Percentiles rank a stretch among this genome's conserved stretches.
phyloP scores from a whole-genome alignment of 768 basidiomycete species.

The Mycena albidolilacea region DNA sequence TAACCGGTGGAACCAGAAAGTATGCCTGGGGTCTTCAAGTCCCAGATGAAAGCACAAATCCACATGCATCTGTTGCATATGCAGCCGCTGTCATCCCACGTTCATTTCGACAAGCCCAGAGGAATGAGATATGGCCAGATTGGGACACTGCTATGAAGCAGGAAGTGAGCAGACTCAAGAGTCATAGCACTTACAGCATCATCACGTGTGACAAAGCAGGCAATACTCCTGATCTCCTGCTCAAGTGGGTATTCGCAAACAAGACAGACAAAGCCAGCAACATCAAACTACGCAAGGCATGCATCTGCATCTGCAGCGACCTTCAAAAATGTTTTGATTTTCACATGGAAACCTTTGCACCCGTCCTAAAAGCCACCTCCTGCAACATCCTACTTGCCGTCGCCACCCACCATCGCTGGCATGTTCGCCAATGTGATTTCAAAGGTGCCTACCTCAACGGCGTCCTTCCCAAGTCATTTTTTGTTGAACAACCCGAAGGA shows the following conservation, averaged over 20 bases:
- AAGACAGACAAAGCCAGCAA: too few relatives aligned
- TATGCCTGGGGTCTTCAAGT: neutral
- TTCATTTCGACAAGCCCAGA: conserved; percentile 40
- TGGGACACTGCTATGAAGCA: neutral
- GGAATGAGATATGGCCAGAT: conserved; percentile 39
- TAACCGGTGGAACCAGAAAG: neutral
- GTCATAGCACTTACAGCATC: neutral
- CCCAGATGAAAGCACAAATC: neutral
- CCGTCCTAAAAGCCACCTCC: conserved; percentile 39
- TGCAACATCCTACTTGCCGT: conserved; percentile 45
- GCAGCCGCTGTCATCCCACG: neutral
- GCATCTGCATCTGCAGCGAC: conserved; percentile 57
- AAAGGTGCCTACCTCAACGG: neutral
- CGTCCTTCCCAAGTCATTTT: conserved; percentile 46
- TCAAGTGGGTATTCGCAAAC: neutral
- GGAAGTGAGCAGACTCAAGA: neutral
- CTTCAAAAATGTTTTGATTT: conserved; percentile 54
- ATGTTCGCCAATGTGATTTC: conserved; percentile 46
- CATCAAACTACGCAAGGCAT: conserved; percentile 34
- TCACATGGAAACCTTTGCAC: conserved; percentile 40
- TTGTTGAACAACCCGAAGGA: conserved; percentile 51
- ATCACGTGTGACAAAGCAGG: neutral
- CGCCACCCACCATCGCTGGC: conserved; percentile 46
- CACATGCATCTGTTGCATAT: neutral
- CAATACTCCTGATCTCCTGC: neutral